Percentiles rank a stretch among this genome's conserved stretches.
These are phyloP conservation scores for Penicillium argentinense DNA, from an alignment of 495 filamentous ascomycete genomes.

Conservation along the genomic window DNA sequence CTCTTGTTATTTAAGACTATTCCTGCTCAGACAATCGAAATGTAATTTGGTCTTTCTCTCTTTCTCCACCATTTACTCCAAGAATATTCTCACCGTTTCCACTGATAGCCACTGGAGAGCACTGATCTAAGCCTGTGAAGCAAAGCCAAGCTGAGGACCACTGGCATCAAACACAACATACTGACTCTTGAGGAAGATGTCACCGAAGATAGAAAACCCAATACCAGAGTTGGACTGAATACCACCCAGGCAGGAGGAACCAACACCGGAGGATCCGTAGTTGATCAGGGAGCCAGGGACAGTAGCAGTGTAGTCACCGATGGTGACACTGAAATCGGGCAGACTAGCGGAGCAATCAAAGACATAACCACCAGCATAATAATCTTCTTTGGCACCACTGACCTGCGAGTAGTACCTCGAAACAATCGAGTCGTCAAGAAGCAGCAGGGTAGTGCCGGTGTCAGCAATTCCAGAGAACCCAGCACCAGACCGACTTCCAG, in stretches of 20 bases:
- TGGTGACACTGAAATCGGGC: conserved; percentile 59
- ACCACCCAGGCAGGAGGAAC: conserved; percentile 60
- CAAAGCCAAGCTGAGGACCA: conserved; percentile 59
- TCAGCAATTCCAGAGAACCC: conserved; percentile 36
- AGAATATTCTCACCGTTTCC: too few species aligned
- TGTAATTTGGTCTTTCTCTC: too few species aligned
- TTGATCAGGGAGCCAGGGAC: conserved; percentile 43
- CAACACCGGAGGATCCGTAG: conserved; percentile 33
- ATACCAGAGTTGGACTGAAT: conserved; percentile 60
- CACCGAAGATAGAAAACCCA: conserved; percentile 68
- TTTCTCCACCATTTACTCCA: too few species aligned
- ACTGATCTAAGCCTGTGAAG: conserved; percentile 36
- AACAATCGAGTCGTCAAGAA: conserved; percentile 55
- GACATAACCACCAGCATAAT: conserved; percentile 57
- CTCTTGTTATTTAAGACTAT: too few species aligned
- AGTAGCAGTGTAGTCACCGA: conserved; percentile 43
- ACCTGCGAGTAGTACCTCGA: conserved; percentile 61
- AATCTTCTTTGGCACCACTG: conserved; percentile 46
- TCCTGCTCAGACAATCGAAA: too few species aligned
- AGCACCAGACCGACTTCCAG: conserved; percentile 44
- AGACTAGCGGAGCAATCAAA: conserved; percentile 63
- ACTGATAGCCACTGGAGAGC: too few species aligned
- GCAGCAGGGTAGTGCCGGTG: conserved; percentile 71
- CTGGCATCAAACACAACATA: conserved; percentile 70
- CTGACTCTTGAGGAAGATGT: conserved; percentile 73